Conservation (phyloP, 148 eudicot genomes). For the Vaccinium corymbosum region DNA sequence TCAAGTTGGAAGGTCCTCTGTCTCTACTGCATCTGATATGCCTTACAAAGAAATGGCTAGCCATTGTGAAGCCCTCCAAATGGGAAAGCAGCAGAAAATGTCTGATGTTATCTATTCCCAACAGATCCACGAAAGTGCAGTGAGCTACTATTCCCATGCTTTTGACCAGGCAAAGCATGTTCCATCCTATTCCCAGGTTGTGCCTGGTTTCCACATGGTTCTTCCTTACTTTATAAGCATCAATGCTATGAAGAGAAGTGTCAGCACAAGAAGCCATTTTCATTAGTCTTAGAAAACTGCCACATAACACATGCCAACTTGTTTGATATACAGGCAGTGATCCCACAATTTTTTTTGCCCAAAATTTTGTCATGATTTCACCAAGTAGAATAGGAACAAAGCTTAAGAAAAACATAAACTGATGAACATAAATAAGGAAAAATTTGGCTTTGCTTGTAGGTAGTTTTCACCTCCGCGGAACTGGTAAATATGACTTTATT, state of each 20-base stretch:
- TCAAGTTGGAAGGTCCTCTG: slow-evolving; percentile 50
- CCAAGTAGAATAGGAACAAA: not conserved
- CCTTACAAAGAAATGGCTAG: slow-evolving; percentile 63
- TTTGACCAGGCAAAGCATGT: slow-evolving; percentile 20
- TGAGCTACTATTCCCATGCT: slow-evolving; percentile 17
- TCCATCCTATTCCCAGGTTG: slow-evolving; percentile 22
- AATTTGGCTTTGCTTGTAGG: not conserved
- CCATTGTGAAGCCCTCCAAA: slow-evolving; percentile 55
- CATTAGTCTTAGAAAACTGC: not conserved
- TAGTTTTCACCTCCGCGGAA: not conserved
- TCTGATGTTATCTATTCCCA: slow-evolving; percentile 44
- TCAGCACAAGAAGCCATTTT: not conserved
- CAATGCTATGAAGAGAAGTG: not conserved
- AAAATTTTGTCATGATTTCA: not conserved
- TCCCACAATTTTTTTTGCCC: not conserved
- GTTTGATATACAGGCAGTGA: slow-evolving; percentile 10
- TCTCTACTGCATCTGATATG: slow-evolving; percentile 45
- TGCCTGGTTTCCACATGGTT: not conserved
- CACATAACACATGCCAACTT: not conserved
- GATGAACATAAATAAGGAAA: not conserved
- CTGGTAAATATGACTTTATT: not conserved
- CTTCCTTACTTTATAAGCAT: not conserved
- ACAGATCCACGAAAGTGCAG: slow-evolving; percentile 29
- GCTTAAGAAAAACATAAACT: not conserved
- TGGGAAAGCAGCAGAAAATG: slow-evolving; percentile 60